Evolutionary conservation across 371 early-diverging fungal species (phyloP).

Genomic region (Fennellomyces sp.): DNA sequence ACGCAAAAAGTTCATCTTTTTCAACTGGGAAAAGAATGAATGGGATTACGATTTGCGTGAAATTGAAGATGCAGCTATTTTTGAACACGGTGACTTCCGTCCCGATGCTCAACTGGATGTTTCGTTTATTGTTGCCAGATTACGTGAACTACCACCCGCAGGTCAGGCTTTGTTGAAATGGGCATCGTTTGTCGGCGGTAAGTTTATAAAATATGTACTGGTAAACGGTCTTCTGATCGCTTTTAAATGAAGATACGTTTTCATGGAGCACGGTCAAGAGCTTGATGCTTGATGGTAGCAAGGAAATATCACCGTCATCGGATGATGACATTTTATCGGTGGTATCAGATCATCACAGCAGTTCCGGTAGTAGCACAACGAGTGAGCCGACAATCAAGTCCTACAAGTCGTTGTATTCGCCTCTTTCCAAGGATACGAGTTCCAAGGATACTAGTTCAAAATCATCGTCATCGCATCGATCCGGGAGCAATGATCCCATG

Average conservation of each 20-base stretch:
- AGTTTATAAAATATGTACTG: too few relatives aligned
- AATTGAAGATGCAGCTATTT: conserved; percentile 12
- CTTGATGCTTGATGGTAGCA: conserved; percentile 35
- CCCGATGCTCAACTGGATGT: conserved; percentile 22
- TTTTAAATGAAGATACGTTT: conserved; percentile 42
- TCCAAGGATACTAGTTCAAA: not conserved
- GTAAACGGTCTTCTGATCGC: too few relatives aligned
- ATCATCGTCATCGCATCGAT: conserved; percentile 3
- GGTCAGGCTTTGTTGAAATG: conserved; percentile 40
- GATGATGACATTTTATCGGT: too few relatives aligned
- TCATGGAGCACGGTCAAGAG: conserved; percentile 47
- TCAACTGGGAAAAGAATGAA: conserved; percentile 48
- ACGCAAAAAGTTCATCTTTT: conserved; percentile 44
- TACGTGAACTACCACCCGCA: conserved; percentile 36
- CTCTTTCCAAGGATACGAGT: too few relatives aligned
- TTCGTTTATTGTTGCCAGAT: conserved; percentile 27
- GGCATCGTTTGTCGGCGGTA: conserved; percentile 46
- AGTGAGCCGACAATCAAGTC: too few relatives aligned
- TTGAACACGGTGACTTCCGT: not conserved
- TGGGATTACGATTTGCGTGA: conserved; percentile 44
- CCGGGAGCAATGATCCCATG: conserved; percentile 24
- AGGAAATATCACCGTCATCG: too few relatives aligned
- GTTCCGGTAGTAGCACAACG: too few relatives aligned
- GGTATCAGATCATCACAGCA: too few relatives aligned
- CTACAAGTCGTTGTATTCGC: too few relatives aligned